Base-by-base conservation (phyloP, 176 grass and related monocot species). In the Typha latifolia region DNA sequence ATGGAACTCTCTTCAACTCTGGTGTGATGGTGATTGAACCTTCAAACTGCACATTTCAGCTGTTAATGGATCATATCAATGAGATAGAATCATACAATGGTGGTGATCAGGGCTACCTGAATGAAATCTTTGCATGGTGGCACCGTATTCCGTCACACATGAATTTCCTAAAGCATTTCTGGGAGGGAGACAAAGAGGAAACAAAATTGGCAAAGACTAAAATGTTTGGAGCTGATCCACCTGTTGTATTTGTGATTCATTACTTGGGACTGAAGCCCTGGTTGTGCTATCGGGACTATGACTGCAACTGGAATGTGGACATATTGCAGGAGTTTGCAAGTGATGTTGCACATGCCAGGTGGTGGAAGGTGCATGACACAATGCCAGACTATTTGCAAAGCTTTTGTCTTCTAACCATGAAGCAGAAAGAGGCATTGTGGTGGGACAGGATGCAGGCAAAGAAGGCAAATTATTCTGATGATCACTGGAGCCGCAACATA, bases 71-170 rank as follows among this genome's bases (percentile, higher is more conserved):
- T 23, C 72, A 77, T 49, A 84, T 83, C 11, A 14, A 80, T 20
- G 85, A 87, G 68, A 83, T 80, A 49, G 55, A 72, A 72, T 86
- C 85, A 49, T 87, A 87, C 61, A 87, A 80, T 29, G 77, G 72
- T 13, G 77, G 72, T 9, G 72, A 83, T 48, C 85, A 83, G 70
- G 72, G 77, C 49, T 87, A 87, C 50, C 24, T 87, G 69, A 77
- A 83, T 64, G 80, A 83, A 31, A 78, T 80, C n/a, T 77, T 87
- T 27, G 68, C 72, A 63, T 88, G 80, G 80, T 80, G 72, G 73
- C 73, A 83, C 27, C 69, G 73, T 14, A 69, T 84, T 51, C 77
- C 80, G 16, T 66, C 61, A 74, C 77, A 69, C 37, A 80, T 76
- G 72, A 83, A 77, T 22, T 74, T 66, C 65, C 51, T 79, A 63